These are phyloP conservation scores for Coemansia guatemalensis DNA, from an alignment of 192 early-diverging fungal species.

Conservation along the genomic window DNA sequence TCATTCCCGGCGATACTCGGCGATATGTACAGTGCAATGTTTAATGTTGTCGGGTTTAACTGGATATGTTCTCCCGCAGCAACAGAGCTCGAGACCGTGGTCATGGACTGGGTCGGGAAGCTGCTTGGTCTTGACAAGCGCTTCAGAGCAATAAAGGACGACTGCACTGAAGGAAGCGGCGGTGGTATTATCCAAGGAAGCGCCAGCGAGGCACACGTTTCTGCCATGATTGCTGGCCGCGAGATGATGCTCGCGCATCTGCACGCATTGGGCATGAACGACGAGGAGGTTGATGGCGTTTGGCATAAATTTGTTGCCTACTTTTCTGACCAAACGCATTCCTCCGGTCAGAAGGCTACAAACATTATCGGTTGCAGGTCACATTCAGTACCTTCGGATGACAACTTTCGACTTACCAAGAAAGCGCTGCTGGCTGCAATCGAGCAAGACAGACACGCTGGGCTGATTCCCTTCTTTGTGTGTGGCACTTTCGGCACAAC, in stretches of 20 bases:
- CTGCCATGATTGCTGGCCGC: conserved; percentile 58
- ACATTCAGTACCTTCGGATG: conserved; percentile 43
- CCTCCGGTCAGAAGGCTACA: background rate
- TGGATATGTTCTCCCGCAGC: conserved; percentile 58
- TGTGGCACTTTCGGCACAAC: conserved; percentile 67
- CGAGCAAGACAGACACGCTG: conserved; percentile 46
- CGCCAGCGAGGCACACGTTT: conserved; percentile 60
- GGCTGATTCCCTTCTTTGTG: conserved; percentile 63
- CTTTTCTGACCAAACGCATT: conserved; percentile 64
- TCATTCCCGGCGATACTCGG: conserved; percentile 60
- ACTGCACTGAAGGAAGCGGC: conserved; percentile 53
- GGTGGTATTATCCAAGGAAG: conserved; percentile 67
- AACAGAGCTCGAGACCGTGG: conserved; percentile 65
- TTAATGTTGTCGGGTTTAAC: conserved; percentile 55
- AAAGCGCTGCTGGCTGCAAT: conserved; percentile 48
- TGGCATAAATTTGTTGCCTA: conserved; percentile 57
- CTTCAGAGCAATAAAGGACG: conserved; percentile 50
- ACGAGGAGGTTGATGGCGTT: conserved; percentile 25
- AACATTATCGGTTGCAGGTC: conserved; percentile 45
- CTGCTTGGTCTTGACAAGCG: conserved; percentile 57
- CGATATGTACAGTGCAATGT: conserved; percentile 65
- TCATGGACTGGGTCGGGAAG: conserved; percentile 66
- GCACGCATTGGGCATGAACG: conserved; percentile 16
- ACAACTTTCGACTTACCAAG: conserved; percentile 36
- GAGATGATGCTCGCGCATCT: conserved; percentile 48